Evolutionary conservation across 2,329 filamentous ascomycete species (phyloP), one percentile per base, ranked within the genome.

Genomic region (Talaromyces verruculosus): DNA sequence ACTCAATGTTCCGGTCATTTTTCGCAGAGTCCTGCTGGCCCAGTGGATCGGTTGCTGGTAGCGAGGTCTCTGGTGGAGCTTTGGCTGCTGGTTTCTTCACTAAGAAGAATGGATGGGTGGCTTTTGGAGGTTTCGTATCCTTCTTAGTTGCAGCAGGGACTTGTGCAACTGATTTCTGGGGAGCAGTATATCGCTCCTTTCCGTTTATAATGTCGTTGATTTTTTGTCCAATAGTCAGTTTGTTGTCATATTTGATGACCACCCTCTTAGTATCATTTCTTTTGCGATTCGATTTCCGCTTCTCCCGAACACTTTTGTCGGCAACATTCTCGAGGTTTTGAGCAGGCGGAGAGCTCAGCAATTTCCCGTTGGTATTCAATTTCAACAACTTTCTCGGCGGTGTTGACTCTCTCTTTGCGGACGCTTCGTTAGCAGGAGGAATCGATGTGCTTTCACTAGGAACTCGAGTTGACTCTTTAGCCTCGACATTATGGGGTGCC

Each of bases 81-180:
- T 63, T 62, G n/a, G 8, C 11, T 8, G 77, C 75, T 6, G 81
- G 25, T 70, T 88, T 90, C 5, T 84, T 86, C 17, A 83, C 73
- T 72, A 84, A 73, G 72, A 93, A 93, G 73, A 93, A 91, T 0
- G 90, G 90, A 76, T 93, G 88, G 0, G 86, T 84, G 1, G 80
- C 70, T 71, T 85, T 88, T 6, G 75, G 70, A 51, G 77, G 71
- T 15, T 71, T 71, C 64, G 73, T 70, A 61, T 71, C 67, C 55
- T 63, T 59, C 39, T 51, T 37, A 30, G 17, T 35, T 65, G 69
- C 74, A 41, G 68, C 71, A 67, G 65, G 69, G 59, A 47, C 68
- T 53, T 64, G 68, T 65, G 68, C 75, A 47, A 68, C 71, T 66
- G 65, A 68, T 55, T 51, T 69, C 45, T 65, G 69, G 15, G 49